These are phyloP conservation scores for Rhizophora apiculata DNA, from an alignment of 345 rosid species.

Conservation along the genomic window DNA sequence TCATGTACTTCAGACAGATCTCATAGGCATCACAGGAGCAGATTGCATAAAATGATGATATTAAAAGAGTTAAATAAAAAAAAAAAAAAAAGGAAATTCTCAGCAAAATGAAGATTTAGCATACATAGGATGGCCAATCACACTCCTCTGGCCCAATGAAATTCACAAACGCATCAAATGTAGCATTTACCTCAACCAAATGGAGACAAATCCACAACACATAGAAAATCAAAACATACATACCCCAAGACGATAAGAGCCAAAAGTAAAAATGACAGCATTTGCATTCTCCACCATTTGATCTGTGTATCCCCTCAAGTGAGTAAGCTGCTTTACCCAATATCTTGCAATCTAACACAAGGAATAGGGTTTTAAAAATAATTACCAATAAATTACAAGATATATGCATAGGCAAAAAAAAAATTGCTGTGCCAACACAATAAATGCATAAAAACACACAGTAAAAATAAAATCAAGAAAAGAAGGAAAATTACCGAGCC, in stretches of 20 bases:
- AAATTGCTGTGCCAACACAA: not conserved
- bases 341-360: slow-evolving; percentile 57
- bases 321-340: slow-evolving; percentile 84
- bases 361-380: not conserved
- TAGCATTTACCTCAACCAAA: not conserved
- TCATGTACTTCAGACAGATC: not conserved
- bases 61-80: not conserved
- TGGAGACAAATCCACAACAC: not conserved
- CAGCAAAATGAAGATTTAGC: not conserved
- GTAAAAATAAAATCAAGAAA: no score
- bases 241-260: slow-evolving; percentile 93
- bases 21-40: not conserved
- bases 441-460: no score
- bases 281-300: slow-evolving; percentile 95
- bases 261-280: slow-evolving; percentile 87
- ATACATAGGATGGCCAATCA: not conserved
- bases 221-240: slow-evolving; percentile 19
- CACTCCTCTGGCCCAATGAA: not conserved
- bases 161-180: not conserved
- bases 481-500: no score
- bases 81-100: not conserved
- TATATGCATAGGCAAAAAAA: not conserved
- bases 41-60: not conserved
- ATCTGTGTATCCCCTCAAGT: slow-evolving; percentile 68
- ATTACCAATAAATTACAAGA: not conserved